phyloP scores from a whole-genome alignment of 768 basidiomycete genomes.

The Clavaria fumosa region DNA sequence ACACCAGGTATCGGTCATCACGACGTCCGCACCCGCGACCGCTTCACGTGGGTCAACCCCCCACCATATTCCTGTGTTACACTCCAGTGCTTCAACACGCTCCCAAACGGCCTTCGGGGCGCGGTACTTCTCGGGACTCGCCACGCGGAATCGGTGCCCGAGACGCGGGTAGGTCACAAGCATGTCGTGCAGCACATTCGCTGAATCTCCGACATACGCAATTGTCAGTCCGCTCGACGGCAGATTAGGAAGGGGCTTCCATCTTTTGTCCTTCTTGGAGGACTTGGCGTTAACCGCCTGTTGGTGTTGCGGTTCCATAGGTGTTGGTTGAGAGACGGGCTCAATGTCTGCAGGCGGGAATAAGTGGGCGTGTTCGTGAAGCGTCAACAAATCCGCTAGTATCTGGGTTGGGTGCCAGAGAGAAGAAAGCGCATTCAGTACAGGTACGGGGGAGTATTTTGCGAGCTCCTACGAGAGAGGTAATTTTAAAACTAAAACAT shows the following conservation, averaged over 20 bases:
- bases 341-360: too few species aligned
- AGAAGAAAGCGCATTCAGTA: slow-evolving; percentile 89
- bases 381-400: slow-evolving; percentile 83
- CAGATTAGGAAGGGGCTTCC: slow-evolving; percentile 29
- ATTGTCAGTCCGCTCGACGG: slow-evolving; percentile 77
- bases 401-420: slow-evolving; percentile 96
- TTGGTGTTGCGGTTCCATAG: too few species aligned
- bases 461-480: slow-evolving; percentile 59
- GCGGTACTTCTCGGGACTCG: slow-evolving; percentile 62
- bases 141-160: slow-evolving; percentile 76
- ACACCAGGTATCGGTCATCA: slow-evolving; percentile 94
- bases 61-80: slow-evolving; percentile 63
- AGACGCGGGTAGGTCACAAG: slow-evolving; percentile 87
- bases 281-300: slow-evolving; percentile 11
- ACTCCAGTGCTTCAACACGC: slow-evolving; percentile 58
- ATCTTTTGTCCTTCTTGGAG: slow-evolving; percentile 3
- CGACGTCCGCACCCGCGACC: slow-evolving; percentile 80
- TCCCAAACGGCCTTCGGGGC: slow-evolving; percentile 67
- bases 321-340: slow-evolving; percentile 13
- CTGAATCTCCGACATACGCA: slow-evolving; percentile 87
- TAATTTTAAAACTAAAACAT: slow-evolving; percentile 2
- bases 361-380: slow-evolving; percentile 57
- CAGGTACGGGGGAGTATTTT: slow-evolving; percentile 79
- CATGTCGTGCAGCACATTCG: slow-evolving; percentile 96
- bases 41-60: slow-evolving; percentile 71